These are phyloP conservation scores for Lactarius vividus DNA, from an alignment of 768 basidiomycete species.

Conservation along the genomic window DNA sequence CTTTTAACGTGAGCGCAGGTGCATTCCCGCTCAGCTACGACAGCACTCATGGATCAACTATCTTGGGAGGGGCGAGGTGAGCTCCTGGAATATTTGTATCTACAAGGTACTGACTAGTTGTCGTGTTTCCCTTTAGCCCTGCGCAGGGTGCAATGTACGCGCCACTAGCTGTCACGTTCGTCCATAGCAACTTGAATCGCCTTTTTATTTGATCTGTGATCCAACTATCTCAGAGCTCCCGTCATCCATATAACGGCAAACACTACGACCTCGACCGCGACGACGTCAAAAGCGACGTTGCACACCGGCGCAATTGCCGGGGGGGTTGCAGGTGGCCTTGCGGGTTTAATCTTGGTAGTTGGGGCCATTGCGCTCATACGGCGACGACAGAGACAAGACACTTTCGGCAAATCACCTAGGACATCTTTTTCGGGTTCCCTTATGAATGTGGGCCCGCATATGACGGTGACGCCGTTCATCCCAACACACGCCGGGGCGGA, in stretches of 20 bases:
- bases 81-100: neutral
- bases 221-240: neutral
- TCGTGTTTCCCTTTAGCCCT: constrained; percentile 15
- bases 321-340: constrained; percentile 20
- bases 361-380: neutral
- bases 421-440: neutral
- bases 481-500: neutral
- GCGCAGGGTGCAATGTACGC: constrained; percentile 30
- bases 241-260: constrained; percentile 3
- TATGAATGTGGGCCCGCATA: neutral
- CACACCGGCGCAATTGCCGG: constrained; percentile 24
- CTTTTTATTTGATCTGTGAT: neutral
- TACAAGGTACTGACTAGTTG: neutral
- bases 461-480: constrained; percentile 6
- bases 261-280: neutral
- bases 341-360: neutral
- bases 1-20: constrained; percentile 3
- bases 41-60: neutral
- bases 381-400: constrained; percentile 7
- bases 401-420: neutral
- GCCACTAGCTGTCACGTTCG: constrained; percentile 29
- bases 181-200: neutral
- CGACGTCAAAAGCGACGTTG: neutral
- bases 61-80: constrained; percentile 20
- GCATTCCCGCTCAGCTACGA: constrained; percentile 17